A percentile compares a stretch with the other conserved stretches of the same genome.
Conservation (phyloP, 352 stramenopile species). For the Achlya hypogyna region DNA sequence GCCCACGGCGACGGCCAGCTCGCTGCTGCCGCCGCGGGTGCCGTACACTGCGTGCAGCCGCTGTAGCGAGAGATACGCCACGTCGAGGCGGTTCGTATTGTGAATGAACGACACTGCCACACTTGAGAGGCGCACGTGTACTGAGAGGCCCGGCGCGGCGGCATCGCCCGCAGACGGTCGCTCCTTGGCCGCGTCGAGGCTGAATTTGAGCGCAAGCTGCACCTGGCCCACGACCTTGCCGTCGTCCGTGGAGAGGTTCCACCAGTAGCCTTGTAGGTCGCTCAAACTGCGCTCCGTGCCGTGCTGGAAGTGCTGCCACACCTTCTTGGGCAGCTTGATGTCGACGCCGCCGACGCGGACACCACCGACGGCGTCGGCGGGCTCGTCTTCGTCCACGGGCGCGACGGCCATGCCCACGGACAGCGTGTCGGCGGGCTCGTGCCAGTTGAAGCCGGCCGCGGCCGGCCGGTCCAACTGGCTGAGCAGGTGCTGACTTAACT, state of each 20-base stretch:
- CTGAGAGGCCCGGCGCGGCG: slow-evolving; percentile 38
- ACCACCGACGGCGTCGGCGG: slow-evolving; percentile 47
- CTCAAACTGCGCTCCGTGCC: slow-evolving; percentile 53
- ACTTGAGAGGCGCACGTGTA: slow-evolving; percentile 71
- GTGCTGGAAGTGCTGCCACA: slow-evolving; percentile 63
- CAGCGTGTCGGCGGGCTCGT: not conserved
- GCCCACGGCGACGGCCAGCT: slow-evolving; percentile 70
- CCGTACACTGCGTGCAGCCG: slow-evolving; percentile 70
- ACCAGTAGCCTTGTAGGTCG: slow-evolving; percentile 72
- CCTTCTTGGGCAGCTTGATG: slow-evolving; percentile 78
- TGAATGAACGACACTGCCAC: slow-evolving; percentile 78
- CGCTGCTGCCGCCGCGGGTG: slow-evolving; percentile 55
- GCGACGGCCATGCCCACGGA: not conserved
- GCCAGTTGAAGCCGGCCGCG: not conserved
- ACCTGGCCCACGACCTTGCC: slow-evolving; percentile 71
- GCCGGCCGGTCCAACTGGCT: not conserved
- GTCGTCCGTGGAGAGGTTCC: slow-evolving; percentile 62
- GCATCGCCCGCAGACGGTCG: not conserved
- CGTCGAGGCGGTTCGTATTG: slow-evolving; percentile 76
- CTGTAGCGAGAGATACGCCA: slow-evolving; percentile 81
- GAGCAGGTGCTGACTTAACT: not conserved
- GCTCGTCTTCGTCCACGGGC: slow-evolving; percentile 32
- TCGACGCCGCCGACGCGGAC: slow-evolving; percentile 48
- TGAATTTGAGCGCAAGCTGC: slow-evolving; percentile 72
- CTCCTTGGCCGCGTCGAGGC: slow-evolving; percentile 12